phyloP scores from a whole-genome alignment of 306 rosid species.

The Coriaria nepalensis region DNA sequence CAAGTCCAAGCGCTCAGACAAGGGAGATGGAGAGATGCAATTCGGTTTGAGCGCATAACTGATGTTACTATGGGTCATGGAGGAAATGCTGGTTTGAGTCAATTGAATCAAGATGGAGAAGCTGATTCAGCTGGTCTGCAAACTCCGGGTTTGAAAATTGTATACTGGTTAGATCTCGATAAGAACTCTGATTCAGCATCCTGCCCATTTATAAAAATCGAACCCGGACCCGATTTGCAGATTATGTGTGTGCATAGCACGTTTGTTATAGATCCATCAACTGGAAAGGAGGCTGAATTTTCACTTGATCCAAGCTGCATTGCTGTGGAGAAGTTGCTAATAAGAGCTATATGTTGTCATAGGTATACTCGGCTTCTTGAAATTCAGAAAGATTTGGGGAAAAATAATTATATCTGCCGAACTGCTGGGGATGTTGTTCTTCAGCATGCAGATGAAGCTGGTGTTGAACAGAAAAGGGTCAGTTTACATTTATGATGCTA shows the following conservation, averaged over 20 bases:
- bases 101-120: constrained; percentile 69
- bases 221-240: constrained; percentile 82
- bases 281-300: constrained; percentile 82
- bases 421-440: constrained; percentile 61
- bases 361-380: constrained; percentile 84
- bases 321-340: constrained; percentile 83
- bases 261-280: constrained; percentile 81
- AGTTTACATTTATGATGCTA: neutral
- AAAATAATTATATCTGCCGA: constrained; percentile 62
- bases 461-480: constrained; percentile 59
- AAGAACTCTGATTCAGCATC: constrained; percentile 56
- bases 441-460: constrained; percentile 42
- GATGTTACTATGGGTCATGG: constrained; percentile 53
- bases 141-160: constrained; percentile 75
- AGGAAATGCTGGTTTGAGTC: constrained; percentile 48
- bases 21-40: constrained; percentile 96
- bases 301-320: constrained; percentile 75
- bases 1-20: constrained; percentile 83
- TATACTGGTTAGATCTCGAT: constrained; percentile 91
- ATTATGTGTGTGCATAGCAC: constrained; percentile 71
- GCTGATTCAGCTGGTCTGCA: constrained; percentile 65
- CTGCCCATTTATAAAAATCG: constrained; percentile 76
- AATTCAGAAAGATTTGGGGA: constrained; percentile 73
- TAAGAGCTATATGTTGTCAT: constrained; percentile 82
- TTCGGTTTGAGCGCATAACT: constrained; percentile 78